A percentile compares a stretch with the other conserved stretches of the same genome.
phyloP scores from a whole-genome alignment of 129 eudicot genomes.

The Flaveria brownii region DNA sequence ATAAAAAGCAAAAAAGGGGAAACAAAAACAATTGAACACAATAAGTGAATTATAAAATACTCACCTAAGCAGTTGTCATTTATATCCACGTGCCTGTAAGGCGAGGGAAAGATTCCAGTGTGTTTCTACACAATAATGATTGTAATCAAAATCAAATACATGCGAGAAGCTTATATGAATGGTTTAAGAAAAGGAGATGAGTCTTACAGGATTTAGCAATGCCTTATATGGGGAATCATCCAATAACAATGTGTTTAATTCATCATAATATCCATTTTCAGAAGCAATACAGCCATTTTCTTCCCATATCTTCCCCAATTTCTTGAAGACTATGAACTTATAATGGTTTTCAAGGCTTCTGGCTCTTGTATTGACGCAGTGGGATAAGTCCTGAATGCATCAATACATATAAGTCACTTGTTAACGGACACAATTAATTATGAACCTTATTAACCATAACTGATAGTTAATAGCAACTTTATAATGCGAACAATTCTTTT shows the following conservation, averaged over 20 bases:
- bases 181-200: neutral
- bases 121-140: conserved; percentile 46
- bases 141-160: neutral
- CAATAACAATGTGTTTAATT: conserved; percentile 72
- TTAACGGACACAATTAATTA: conserved; percentile 4
- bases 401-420: conserved; percentile 7
- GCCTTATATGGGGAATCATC: conserved; percentile 98
- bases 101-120: conserved; percentile 72
- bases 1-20: neutral
- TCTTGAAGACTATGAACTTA: conserved; percentile 73
- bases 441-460: neutral
- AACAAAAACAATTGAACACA: neutral
- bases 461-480: conserved; percentile 14
- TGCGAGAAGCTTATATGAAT: neutral
- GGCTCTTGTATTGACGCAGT: conserved; percentile 60
- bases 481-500: conserved; percentile 4
- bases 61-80: conserved; percentile 74
- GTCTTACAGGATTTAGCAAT: conserved; percentile 79
- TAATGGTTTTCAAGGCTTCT: conserved; percentile 60
- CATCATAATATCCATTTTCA: conserved; percentile 65
- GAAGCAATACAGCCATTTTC: conserved; percentile 44
- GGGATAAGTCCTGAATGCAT: conserved; percentile 56
- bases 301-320: conserved; percentile 71
- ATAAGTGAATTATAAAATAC: conserved; percentile 21
- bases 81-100: conserved; percentile 55